Evolutionary conservation across 148 eudicot species (phyloP).

Genomic region (Tetragonia tetragonoides): DNA sequence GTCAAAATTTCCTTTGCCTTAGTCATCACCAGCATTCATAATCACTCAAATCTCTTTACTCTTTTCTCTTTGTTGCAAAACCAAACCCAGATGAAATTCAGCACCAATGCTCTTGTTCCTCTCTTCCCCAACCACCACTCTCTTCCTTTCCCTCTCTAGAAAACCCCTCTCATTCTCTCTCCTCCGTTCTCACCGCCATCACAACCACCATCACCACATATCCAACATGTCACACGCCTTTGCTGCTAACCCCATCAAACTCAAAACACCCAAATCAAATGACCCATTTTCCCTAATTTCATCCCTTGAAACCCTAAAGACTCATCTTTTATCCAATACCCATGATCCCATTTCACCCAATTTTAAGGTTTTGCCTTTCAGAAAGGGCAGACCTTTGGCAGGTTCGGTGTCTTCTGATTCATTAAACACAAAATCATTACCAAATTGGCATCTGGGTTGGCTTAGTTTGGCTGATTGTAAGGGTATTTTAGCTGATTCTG

Average conservation of each 20-base stretch:
- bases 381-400: slow-evolving; percentile 77
- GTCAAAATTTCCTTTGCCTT: slow-evolving; percentile 19
- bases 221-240: slow-evolving; percentile 72
- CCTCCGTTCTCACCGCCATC: slow-evolving; percentile 16
- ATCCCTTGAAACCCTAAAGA: slow-evolving; percentile 58
- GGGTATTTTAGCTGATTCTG: slow-evolving; percentile 44
- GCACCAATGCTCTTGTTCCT: slow-evolving; percentile 37
- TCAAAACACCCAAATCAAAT: slow-evolving; percentile 60
- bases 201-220: slow-evolving; percentile 11
- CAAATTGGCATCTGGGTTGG: slow-evolving; percentile 92
- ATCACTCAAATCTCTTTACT: neutral
- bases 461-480: slow-evolving; percentile 61
- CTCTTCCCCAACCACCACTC: slow-evolving; percentile 24
- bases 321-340: slow-evolving; percentile 37
- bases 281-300: slow-evolving; percentile 56
- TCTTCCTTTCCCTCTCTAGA: slow-evolving; percentile 31
- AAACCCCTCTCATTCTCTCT: slow-evolving; percentile 21
- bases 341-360: slow-evolving; percentile 43
- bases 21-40: slow-evolving; percentile 5
- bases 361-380: slow-evolving; percentile 73
- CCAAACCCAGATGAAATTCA: slow-evolving; percentile 22
- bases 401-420: slow-evolving; percentile 28
- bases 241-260: slow-evolving; percentile 67
- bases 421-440: slow-evolving; percentile 10
- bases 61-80: neutral